Base-by-base conservation (phyloP, 768 basidiomycete genomes). In the Basidioascus undulatus region DNA sequence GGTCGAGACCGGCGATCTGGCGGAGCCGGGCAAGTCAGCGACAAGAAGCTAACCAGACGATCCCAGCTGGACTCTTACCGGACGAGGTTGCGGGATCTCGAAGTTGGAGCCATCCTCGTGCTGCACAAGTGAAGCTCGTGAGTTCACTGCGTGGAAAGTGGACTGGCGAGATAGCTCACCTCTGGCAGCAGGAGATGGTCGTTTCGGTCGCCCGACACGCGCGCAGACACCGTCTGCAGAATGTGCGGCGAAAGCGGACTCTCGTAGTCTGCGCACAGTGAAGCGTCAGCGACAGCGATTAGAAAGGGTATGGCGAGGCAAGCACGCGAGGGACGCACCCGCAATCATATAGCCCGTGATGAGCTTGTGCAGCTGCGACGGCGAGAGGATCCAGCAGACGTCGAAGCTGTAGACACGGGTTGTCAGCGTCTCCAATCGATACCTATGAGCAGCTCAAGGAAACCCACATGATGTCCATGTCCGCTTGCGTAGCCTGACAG, bases 311-410 rank as follows among this genome's bases (percentile, higher is more conserved):
- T n/a, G n/a, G 16, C 7, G 2, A 20, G 13, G 2, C 23, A 4
- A 23, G 19, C 23, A 19, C 1, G 2, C 0, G 37, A 35, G 9
- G 18, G 1, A 24, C 8, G 30, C 3, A 32, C 7, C 5, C 18
- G 2, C 7, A 19, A 7, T 27, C 44, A 25, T 7, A 45, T 41
- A 54, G 39, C 51, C 49, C 44, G 81, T 83, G 59, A 92, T 94
- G 74, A 98, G 86, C 57, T 92, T 77, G 63, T 96, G 92, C 49
- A 98, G 96, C 59, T 98, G 92, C 61, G 87, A 87, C 2, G 92
- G 92, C 47, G 84, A 94, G 34, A 98, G 66, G 78, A 96, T 96
- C 89, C 92, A 96, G 65, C 89, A 96, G 46, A 98, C 89, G 54
- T 61, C 60, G 47, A 31, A 32, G 12, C 13, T 32, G 3, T 2